A percentile compares a stretch with the other conserved stretches of the same genome.
Conservation (phyloP, 2,329 filamentous ascomycete genomes). For the Penicillium sumatraense region DNA sequence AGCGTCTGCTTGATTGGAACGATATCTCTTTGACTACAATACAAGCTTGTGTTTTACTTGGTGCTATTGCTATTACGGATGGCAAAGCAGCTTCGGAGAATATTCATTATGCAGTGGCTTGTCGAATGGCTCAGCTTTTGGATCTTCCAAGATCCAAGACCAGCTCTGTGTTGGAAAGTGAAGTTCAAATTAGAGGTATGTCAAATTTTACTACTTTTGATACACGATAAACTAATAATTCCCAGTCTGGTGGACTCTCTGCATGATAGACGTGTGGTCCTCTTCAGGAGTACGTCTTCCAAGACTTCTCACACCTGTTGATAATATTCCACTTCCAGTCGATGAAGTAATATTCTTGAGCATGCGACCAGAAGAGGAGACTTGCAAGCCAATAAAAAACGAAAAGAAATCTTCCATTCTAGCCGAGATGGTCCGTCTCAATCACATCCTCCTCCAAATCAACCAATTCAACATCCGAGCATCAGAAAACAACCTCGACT, state of each 20-base stretch:
- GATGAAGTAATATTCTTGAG: constrained; percentile 41
- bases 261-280: constrained; percentile 50
- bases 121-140: constrained; percentile 42
- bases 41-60: constrained; percentile 48
- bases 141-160: constrained; percentile 40
- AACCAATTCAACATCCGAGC: constrained; percentile 44
- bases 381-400: constrained; percentile 1
- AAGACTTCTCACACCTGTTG: constrained; percentile 32
- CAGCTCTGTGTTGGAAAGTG: constrained; percentile 35
- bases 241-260: constrained; percentile 46
- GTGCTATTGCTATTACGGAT: constrained; percentile 42
- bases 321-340: constrained; percentile 40
- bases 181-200: constrained; percentile 37
- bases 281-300: constrained; percentile 42
- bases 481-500: constrained; percentile 30
- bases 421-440: constrained; percentile 47
- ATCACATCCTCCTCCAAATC: constrained; percentile 46
- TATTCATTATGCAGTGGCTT: constrained; percentile 45
- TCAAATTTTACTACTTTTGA: not conserved
- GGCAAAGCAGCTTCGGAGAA: constrained; percentile 38
- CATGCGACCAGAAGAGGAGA: constrained; percentile 9
- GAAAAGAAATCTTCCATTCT: constrained; percentile 31
- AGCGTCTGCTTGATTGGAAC: constrained; percentile 36
- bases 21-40: constrained; percentile 44
- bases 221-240: not conserved